Base-by-base conservation (phyloP, 306 rosid species). In the Albizia julibrissin region DNA sequence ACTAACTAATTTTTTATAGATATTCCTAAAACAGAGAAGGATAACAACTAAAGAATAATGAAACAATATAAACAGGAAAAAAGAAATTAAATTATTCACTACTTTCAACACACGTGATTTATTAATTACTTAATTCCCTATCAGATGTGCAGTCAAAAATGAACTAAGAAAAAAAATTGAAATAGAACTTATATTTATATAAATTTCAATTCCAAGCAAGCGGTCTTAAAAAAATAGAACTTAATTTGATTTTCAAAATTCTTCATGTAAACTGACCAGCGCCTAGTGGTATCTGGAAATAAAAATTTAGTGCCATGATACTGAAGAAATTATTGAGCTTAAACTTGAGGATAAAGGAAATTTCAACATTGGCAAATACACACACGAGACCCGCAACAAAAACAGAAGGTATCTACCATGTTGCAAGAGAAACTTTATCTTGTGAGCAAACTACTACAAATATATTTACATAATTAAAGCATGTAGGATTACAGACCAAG, bases 401-500 rank as follows among this genome's bases (percentile, higher is more conserved):
- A 75, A 78, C 65, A 81, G 54, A 73, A 56, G 47, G 39, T 49
- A 64, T 27, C 52, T 39, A 27, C 44, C 6, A 1, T 21, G 44
- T 39, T 44, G 40, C 64, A 75, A 67, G 77, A 75, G 80, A 76
- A 79, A 9, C 22, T 22, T 16, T 58, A 62, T 39, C 33, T 46
- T 71, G 49, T 65, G 11, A 62, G 56, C 33, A 76, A 70, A 54
- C 42, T 69, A 70, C 16, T 21, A 14, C 66, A 34, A 50, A 40
- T n/a, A 72, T 49, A 65, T 56, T 24, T 26, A 52, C 68, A 16
- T 24, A 71, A 29, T 34, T 69, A 49, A 69, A 82, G 47, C 73
- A 83, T 61, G 73, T 40, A 50, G 56, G 43, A 22, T 70, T 24
- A 66, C 62, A 27, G 50, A 75, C 59, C 81, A 49, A 40, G 37